These are phyloP conservation scores for Zygosaccharomyces bisporus DNA, from an alignment of 805 yeast species.

Conservation along the genomic window DNA sequence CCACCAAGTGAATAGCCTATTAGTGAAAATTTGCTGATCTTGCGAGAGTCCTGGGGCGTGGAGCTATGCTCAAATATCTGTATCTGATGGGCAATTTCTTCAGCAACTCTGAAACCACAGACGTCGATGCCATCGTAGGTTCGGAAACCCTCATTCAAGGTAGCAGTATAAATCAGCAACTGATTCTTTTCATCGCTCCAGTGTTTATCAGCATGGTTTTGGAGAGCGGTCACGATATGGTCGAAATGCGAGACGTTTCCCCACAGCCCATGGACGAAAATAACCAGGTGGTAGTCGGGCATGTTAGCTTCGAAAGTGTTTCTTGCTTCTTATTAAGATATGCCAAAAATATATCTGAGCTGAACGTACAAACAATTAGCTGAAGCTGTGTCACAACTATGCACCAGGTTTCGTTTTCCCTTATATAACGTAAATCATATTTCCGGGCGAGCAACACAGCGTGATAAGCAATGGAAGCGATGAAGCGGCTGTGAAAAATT, in stretches of 20 bases:
- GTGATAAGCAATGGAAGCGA: not conserved
- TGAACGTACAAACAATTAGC: too few relatives aligned
- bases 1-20: conserved; percentile 89
- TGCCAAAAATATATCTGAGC: too few relatives aligned
- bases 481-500: not conserved
- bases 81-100: conserved; percentile 53
- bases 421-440: conserved; percentile 1
- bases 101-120: conserved; percentile 71
- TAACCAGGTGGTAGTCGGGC: conserved; percentile 46
- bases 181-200: conserved; percentile 16
- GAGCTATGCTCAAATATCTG: conserved; percentile 17
- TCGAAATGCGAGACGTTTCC: conserved; percentile 67
- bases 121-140: conserved; percentile 87
- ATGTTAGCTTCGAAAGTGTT: conserved; percentile 1
- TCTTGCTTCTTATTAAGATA: not conserved
- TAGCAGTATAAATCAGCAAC: conserved; percentile 34
- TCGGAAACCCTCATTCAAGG: conserved; percentile 63
- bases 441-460: not conserved
- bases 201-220: conserved; percentile 22
- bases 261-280: conserved; percentile 72
- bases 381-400: not conserved
- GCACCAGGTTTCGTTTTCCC: not conserved
- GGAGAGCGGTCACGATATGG: conserved; percentile 51
- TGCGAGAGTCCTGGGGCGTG: conserved; percentile 24
- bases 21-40: conserved; percentile 63